Base-by-base conservation (phyloP, 2,329 filamentous ascomycete genomes). In the Phaeophleospora eucalypticola region DNA sequence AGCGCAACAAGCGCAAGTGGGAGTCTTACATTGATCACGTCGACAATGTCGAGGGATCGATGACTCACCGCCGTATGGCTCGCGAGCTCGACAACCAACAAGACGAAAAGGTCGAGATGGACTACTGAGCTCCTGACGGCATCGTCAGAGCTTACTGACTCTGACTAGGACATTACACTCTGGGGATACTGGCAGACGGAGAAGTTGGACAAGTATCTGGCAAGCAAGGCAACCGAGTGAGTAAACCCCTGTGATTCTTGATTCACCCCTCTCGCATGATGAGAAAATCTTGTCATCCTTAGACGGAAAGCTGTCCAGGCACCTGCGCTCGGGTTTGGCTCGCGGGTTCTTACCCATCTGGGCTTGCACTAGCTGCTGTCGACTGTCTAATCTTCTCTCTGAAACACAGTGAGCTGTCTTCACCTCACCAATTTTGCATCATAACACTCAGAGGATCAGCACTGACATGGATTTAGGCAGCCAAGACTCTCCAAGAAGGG, bases 21-120 rank as follows among this genome's bases (percentile, higher is more conserved):
- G 64, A 66, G 43, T 42, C 52, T 16, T 66, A 61, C 36, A 60
- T 66, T 14, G 62, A 69, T 3, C 65, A 68, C 33, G 59, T 59
- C 4, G 63, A 67, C 43, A 56, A 62, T 2, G 49, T 58, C n/a
- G 48, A 72, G 32, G 62, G 62, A 14, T 62, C 61, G 33, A 64
- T 70, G 61, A 73, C 72, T 39, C 68, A 72, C 20, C 68, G 71
- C 54, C 67, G 72, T 27, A 58, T 72, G 37, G 71, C 69, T 4
- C 68, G 67, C 19, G 71, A 73, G 27, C 62, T 71, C 33, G 73
- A 76, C 49, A 65, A 65, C 19, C 64, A 67, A 46, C 65, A 68
- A 27, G 59, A 63, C 15, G 59, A 66, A 16, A 57, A 59, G 1
- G 56, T 73, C 1, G 64, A 72, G n/a, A 64, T 80, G 43, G 72